Evolutionary conservation across 805 yeast species (phyloP), one percentile per base, ranked within the genome.

Genomic region (Suhomyces xylopsoci): DNA sequence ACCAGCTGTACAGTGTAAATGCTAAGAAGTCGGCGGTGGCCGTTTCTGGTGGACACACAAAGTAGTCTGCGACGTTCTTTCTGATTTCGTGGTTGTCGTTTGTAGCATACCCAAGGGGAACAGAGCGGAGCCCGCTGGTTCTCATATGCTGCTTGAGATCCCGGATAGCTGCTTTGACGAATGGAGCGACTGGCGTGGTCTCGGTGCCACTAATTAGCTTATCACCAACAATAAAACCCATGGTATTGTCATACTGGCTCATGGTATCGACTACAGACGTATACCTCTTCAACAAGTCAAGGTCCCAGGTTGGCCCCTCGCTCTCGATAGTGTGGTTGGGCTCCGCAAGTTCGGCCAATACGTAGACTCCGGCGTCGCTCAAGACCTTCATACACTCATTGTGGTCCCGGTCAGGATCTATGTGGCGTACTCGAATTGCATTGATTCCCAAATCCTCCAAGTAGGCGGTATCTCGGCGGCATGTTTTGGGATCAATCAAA

Each of bases 391-490:
- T 65, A 56, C 61, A 76, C 61, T 69, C 81, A 63, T 83, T 86
- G 73, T 93, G 98, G 63, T 83, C 76, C 54, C 76, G 73, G 1
- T 79, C 69, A 15, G 93, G 85, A 71, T 92, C 86, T 49, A 93
- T 81, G 40, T 96, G 90, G 64, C 92, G 93, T 1, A 93, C 96
- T 64, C 98, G 81, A 52, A 93, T 75, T 9, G 87, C 83, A 67
- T 93, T 93, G 51, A 94, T 81, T 50, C 82, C 81, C 48, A 92
- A 77, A 54, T 84, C 77, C 53, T 73, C 68, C 54, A 91, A 76
- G 65, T 86, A 85, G n/a, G 91, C 90, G 55, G 92, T 78, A 63
- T 93, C 98, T 64, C 97, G 80, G 58, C 82, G 67, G 73, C 98
- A 93, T 2, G 85, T 74, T 2, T 66, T 71, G 10, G 78, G 73